Evolutionary conservation across 2,329 filamentous ascomycete genomes (phyloP), one percentile per base, ranked within the genome.

Genomic region (Orbilia quercus): DNA sequence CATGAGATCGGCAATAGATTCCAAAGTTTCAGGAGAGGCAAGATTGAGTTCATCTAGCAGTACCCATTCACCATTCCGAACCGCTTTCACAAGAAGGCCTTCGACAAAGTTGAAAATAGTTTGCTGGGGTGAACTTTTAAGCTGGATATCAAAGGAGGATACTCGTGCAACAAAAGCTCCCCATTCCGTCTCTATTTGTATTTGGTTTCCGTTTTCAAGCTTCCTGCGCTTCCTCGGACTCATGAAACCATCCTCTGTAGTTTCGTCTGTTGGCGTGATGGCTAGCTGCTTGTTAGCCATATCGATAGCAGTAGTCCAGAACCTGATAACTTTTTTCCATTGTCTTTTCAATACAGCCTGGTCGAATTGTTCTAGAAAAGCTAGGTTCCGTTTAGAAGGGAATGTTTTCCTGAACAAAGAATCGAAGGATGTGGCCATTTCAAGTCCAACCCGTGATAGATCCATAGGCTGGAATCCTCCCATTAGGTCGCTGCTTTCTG

Each of bases 391-490:
- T 64, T 90, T 91, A 1, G 87, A 84, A 9, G 93, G 96, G 76
- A 99, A 96, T 0, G 93, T 97, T 3, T 89, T 87, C 22, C 89
- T 85, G 78, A 99, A 97, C 0, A 99, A 84, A 22, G 94, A 89
- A 76, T 96, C 92, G 76, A 99, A 99, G 75, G 96, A 91, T 78
- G 99, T 82, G 0, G 95, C 94, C 38, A 97, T 87, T 0, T 95
- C 90, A 65, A 98, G 84, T 73, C 89, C 96, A 76, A 94, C 88
- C 7, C 58, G 54, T 36, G 63, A 54, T 44, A 95, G 87, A 79
- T 94, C 97, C 70, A 99, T 90, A 0, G 95, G 95, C 80, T 99
- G 99, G 83, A 96, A 98, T 0, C 95, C 95, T 77, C 95, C 96
- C 0, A 99, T 84, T 11, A 99, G 83, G 82, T 99, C 95, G n/a